Evolutionary conservation across 345 rosid species (phyloP), one percentile per base, ranked within the genome.

Genomic region (Cardamine chenopodiifolia): DNA sequence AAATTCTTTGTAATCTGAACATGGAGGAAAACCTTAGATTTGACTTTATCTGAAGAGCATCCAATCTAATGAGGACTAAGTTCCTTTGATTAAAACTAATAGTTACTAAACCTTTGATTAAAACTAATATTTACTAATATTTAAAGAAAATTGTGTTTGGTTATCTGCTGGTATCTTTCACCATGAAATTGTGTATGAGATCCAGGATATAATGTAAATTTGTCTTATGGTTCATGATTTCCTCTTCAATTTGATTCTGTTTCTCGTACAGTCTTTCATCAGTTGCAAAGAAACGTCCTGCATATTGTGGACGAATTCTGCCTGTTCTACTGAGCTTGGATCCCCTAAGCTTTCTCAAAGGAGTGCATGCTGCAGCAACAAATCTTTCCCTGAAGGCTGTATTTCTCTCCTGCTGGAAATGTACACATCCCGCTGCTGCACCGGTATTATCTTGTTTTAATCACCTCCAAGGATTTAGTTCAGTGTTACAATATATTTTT

Each of bases 281-380:
- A 66, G 87, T 95, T 74, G 99, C 97, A 35, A 90, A 85, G 80
- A 86, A 81, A 82, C 86, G 97, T 67, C 97, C 97, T 79, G 85
- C 92, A 70, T 89, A 83, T 75, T 95, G 83, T 85, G 98, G 99
- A 57, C 90, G 94, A 70, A 89, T 95, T 82, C 78, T 95, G 73
- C 88, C 99, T 66, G 98, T 90, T 83, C 83, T 95, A 70, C 94
- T 95, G 80, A 89, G 89, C 78, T 81, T 95, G 87, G 90, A 89
- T 82, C 86, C 97, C 71, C 80, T 87, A 58, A 83, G 82, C 73
- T 82, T 86, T 76, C 80, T 80, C 60, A 84, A 85, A 75, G 96
- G 88, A 60, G 74, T 86, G 78, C 87, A 80, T 80, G 84, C 86
- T 66, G 83, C 83, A 49, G 89, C 93, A 49, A 79, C 89, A 76